These are phyloP conservation scores for Quambalaria eucalypti DNA, from an alignment of 1,284 basidiomycete genomes.

Conservation along the genomic window DNA sequence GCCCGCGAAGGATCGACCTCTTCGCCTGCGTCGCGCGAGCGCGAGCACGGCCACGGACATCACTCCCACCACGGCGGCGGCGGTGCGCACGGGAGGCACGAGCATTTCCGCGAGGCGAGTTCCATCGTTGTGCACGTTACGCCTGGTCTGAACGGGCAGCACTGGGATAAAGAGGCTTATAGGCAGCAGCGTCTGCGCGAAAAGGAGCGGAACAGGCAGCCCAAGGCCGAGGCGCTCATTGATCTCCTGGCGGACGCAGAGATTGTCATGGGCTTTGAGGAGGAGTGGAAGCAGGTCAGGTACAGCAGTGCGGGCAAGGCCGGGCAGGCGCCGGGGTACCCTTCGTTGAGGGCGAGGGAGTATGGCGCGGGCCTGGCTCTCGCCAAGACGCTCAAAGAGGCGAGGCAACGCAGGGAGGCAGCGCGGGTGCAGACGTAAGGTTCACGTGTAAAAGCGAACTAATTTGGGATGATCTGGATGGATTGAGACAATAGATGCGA, in stretches of 20 bases:
- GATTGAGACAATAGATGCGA: too few relatives aligned
- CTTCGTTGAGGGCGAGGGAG: neutral
- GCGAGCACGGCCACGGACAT: neutral
- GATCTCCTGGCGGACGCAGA: constrained; percentile 29
- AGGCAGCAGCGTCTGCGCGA: neutral
- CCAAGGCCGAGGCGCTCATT: neutral
- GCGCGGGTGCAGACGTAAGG: too few relatives aligned
- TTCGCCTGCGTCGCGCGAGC: neutral
- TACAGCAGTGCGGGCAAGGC: constrained; percentile 12
- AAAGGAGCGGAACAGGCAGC: neutral
- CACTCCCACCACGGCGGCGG: neutral
- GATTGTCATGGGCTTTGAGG: constrained; percentile 40
- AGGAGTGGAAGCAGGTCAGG: constrained; percentile 29
- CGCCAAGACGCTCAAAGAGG: too few relatives aligned
- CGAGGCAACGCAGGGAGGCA: too few relatives aligned
- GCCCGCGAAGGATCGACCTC: neutral
- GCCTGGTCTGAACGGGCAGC: neutral
- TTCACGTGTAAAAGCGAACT: too few relatives aligned
- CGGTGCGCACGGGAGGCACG: neutral
- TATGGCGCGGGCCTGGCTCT: neutral
- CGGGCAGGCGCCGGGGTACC: neutral
- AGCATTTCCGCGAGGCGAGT: neutral
- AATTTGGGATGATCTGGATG: too few relatives aligned
- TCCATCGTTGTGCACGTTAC: neutral
- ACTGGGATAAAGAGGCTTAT: neutral